Percentiles rank a stretch among this genome's conserved stretches.
Conservation (phyloP, 2,329 filamentous ascomycete genomes). For the Chrysoporthe austroafricana region DNA sequence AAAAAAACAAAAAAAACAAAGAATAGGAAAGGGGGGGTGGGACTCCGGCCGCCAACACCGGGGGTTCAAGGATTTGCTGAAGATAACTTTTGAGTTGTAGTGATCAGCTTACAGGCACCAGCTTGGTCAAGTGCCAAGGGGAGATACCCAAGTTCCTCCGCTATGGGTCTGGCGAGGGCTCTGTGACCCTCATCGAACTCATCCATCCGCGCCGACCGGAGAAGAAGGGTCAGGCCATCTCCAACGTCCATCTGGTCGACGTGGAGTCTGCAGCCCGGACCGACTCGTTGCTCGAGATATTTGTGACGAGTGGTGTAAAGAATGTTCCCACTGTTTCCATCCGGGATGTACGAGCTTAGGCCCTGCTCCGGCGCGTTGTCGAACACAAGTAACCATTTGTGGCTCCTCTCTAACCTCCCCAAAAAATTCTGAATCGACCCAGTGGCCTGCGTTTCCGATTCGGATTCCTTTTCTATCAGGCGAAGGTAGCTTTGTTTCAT, state of each 20-base stretch:
- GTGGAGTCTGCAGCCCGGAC: slow-evolving; percentile 10
- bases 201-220: slow-evolving; percentile 15
- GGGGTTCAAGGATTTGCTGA: no score
- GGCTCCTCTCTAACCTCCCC: slow-evolving; percentile 26
- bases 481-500: slow-evolving; percentile 31
- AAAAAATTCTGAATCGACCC: no score
- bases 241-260: slow-evolving; percentile 26
- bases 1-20: no score
- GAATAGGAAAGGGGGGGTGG: no score
- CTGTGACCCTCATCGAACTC: not conserved
- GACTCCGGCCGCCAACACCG: no score
- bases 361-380: slow-evolving; percentile 35
- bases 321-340: slow-evolving; percentile 33
- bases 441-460: no score
- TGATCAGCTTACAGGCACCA: slow-evolving; percentile 14
- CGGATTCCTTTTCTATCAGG: no score
- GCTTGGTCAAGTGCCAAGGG: slow-evolving; percentile 39
- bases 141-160: slow-evolving; percentile 32
- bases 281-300: slow-evolving; percentile 18
- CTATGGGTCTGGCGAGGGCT: slow-evolving; percentile 28
- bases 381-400: slow-evolving; percentile 37
- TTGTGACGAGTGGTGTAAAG: slow-evolving; percentile 36
- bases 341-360: slow-evolving; percentile 29
- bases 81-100: no score
- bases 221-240: slow-evolving; percentile 31